A percentile compares a stretch with the other conserved stretches of the same genome.
Evolutionary conservation across 164 flowering plant genomes (phyloP).

Genomic region (Protea cynaroides): DNA sequence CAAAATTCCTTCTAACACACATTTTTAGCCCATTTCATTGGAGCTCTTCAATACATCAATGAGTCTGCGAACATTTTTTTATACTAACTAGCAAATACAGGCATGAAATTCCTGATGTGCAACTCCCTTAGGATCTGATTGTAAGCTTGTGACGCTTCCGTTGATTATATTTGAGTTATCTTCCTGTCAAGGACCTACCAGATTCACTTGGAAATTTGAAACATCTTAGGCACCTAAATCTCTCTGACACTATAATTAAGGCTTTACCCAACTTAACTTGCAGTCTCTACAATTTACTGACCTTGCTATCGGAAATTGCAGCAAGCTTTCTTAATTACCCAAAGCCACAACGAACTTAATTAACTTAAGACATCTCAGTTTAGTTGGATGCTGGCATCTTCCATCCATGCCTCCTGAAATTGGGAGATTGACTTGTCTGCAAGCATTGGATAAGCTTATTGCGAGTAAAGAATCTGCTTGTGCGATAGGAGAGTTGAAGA

Average conservation of each 20-base stretch:
- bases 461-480: neutral
- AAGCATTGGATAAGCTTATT: constrained; percentile 3
- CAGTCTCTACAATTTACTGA: constrained; percentile 6
- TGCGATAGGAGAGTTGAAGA: constrained; percentile 4
- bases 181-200: neutral
- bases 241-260: constrained; percentile 2
- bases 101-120: too few relatives aligned
- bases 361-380: constrained; percentile 4
- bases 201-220: neutral
- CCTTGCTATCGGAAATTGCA: constrained; percentile 1
- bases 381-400: constrained; percentile 3
- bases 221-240: constrained; percentile 3
- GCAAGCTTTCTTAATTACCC: neutral
- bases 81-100: neutral
- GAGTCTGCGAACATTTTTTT: neutral
- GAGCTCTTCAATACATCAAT: neutral
- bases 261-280: constrained; percentile 4
- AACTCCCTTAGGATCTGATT: neutral
- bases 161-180: neutral
- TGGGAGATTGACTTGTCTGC: constrained; percentile 5
- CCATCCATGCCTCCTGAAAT: neutral
- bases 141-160: neutral
- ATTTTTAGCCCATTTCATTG: neutral
- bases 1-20: too few relatives aligned
- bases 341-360: neutral